These are phyloP conservation scores for Neonectria neomacrospora DNA, from an alignment of 2,329 filamentous ascomycete species.

Conservation along the genomic window DNA sequence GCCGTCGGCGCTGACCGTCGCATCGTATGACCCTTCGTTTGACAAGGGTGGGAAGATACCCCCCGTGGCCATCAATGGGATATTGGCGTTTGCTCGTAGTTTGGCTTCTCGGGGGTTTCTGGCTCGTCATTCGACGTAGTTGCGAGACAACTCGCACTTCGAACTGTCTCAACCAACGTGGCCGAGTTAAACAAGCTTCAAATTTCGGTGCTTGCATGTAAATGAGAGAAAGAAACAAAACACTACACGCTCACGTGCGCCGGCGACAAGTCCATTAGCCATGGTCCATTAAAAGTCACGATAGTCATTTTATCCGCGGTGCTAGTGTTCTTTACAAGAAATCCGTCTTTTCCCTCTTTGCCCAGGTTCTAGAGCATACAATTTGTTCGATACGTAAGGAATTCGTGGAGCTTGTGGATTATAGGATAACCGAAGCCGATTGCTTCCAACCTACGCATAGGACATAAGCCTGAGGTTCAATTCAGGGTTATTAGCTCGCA, in stretches of 20 bases:
- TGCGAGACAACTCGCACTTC: neutral
- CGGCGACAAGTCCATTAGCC: neutral
- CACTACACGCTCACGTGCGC: no score
- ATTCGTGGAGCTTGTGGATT: slow-evolving; percentile 3
- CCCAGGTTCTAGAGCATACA: slow-evolving; percentile 2
- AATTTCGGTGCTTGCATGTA: no score
- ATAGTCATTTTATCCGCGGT: neutral
- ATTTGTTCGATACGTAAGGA: slow-evolving; percentile 15
- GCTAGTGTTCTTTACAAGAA: no score
- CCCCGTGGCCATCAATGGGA: slow-evolving; percentile 29
- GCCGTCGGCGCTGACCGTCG: slow-evolving; percentile 35
- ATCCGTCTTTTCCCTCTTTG: neutral
- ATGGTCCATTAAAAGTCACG: neutral
- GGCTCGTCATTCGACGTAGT: neutral
- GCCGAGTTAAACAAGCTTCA: no score
- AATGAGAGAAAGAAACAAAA: no score
- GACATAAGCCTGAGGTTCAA: neutral
- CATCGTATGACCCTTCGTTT: slow-evolving; percentile 40
- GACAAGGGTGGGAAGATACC: slow-evolving; percentile 31
- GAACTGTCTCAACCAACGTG: neutral
- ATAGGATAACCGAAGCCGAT: neutral
- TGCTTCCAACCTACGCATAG: neutral
- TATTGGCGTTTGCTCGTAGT: slow-evolving; percentile 28
- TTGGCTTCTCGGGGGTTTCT: slow-evolving; percentile 27
- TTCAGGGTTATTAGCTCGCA: neutral